These are phyloP conservation scores for Sherardia arvensis DNA, from an alignment of 257 asterid species.

Conservation along the genomic window DNA sequence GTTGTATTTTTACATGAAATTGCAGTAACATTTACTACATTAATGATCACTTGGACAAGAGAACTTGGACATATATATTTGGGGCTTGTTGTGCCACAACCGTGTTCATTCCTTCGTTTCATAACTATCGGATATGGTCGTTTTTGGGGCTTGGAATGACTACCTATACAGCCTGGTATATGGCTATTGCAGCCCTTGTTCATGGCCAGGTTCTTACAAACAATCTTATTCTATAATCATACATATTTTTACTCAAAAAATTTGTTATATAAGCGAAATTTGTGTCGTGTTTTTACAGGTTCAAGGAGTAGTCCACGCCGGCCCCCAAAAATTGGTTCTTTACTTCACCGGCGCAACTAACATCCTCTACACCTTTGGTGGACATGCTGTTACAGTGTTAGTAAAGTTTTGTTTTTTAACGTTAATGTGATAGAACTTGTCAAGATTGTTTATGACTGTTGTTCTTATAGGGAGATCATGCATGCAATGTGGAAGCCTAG, in stretches of 20 bases:
- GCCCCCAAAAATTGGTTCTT: constrained; percentile 53
- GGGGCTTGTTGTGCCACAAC: constrained; percentile 94
- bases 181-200: constrained; percentile 53
- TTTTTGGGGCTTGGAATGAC: constrained; percentile 85
- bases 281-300: constrained; percentile 18
- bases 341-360: constrained; percentile 95
- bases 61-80: constrained; percentile 90
- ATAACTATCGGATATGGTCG: constrained; percentile 88
- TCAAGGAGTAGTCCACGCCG: constrained; percentile 53
- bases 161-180: constrained; percentile 86
- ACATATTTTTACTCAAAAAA: background rate
- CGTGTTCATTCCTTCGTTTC: constrained; percentile 80
- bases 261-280: background rate
- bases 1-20: constrained; percentile 3
- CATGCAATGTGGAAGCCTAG: constrained; percentile 96
- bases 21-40: constrained; percentile 76
- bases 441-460: background rate
- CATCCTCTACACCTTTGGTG: constrained; percentile 81
- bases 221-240: background rate
- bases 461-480: constrained; percentile 62
- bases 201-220: constrained; percentile 60
- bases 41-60: constrained; percentile 72
- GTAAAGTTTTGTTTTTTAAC: constrained; percentile 11
- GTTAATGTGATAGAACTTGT: background rate
- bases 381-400: constrained; percentile 92